Conservation (phyloP, 1,284 basidiomycete species). For the Phellopilus nigrolimitatus region DNA sequence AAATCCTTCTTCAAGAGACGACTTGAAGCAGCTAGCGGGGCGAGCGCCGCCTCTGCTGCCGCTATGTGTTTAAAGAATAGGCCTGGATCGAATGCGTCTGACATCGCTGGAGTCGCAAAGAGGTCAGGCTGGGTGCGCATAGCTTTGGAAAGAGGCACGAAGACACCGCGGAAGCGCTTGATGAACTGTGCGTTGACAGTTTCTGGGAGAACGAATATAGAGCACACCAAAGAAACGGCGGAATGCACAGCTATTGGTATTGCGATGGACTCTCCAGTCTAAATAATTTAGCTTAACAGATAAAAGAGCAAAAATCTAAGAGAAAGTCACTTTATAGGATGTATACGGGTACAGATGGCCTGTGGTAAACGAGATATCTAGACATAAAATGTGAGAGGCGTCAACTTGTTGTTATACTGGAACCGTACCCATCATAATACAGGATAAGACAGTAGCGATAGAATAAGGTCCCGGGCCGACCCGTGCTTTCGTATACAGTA, state of each 20-base stretch:
- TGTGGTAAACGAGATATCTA: conserved; percentile 59
- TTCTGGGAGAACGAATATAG: conserved; percentile 60
- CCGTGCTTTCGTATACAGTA: conserved; percentile 62
- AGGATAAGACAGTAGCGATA: conserved; percentile 54
- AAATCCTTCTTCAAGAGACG: conserved; percentile 61
- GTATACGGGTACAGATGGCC: conserved; percentile 64
- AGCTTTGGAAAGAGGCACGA: conserved; percentile 47
- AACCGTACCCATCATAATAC: conserved; percentile 46
- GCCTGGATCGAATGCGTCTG: conserved; percentile 40
- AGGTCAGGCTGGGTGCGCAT: conserved; percentile 45
- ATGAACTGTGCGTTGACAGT: conserved; percentile 64
- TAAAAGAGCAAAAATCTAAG: neutral
- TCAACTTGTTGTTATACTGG: neutral
- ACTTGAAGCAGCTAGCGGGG: conserved; percentile 48
- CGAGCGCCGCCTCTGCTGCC: conserved; percentile 51
- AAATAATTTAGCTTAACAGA: neutral
- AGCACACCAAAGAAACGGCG: conserved; percentile 48
- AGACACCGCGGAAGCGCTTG: conserved; percentile 44
- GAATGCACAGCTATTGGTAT: conserved; percentile 57
- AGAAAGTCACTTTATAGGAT: conserved; percentile 49
- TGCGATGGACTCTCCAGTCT: conserved; percentile 38
- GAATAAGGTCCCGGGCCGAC: conserved; percentile 64
- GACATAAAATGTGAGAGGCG: conserved; percentile 3
- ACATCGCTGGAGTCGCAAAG: conserved; percentile 44
- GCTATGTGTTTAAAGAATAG: conserved; percentile 37